Percentiles rank a stretch among this genome's conserved stretches.
Evolutionary conservation across 1,139 yeast species (phyloP).

Genomic region (Saccharomyces pastorianus): DNA sequence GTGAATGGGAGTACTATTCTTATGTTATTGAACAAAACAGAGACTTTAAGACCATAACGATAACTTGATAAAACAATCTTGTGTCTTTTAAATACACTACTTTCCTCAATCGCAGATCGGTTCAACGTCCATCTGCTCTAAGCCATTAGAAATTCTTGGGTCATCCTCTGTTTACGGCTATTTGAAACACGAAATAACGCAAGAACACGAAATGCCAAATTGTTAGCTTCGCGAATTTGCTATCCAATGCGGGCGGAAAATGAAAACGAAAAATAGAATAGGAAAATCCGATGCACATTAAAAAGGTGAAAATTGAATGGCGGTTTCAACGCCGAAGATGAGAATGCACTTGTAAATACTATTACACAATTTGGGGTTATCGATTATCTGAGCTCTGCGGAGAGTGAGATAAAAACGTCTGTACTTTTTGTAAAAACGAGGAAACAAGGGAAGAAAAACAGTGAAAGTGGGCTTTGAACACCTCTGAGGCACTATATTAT

Average conservation of each 20-base stretch:
- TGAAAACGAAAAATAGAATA: background rate
- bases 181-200: background rate
- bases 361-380: no score
- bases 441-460: background rate
- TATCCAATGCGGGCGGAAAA: background rate
- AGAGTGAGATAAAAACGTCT: background rate
- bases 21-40: background rate
- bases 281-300: background rate
- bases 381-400: background rate
- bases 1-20: background rate
- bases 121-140: background rate
- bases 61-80: background rate
- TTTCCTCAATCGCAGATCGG: background rate
- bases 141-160: slow-evolving; percentile 1
- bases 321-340: background rate
- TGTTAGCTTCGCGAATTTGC: background rate
- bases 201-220: slow-evolving; percentile 2
- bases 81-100: background rate
- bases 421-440: background rate
- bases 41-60: background rate
- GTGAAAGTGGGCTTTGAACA: background rate
- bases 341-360: no score
- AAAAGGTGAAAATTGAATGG: background rate
- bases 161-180: background rate
- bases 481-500: background rate